These are phyloP conservation scores for Gossypium gossypioides DNA, from an alignment of 441 rosid species.

Conservation along the genomic window DNA sequence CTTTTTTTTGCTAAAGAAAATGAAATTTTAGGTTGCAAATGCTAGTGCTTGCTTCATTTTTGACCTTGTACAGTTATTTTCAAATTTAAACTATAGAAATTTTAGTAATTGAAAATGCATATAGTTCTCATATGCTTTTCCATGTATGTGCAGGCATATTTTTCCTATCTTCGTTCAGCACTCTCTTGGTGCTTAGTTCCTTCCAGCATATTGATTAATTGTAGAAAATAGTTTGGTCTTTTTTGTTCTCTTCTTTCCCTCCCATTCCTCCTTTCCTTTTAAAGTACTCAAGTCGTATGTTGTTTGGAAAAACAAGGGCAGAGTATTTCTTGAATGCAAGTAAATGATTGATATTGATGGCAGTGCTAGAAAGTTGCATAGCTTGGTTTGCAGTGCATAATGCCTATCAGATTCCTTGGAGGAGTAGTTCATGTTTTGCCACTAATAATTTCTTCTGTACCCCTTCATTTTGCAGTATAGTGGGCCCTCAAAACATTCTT, in stretches of 20 bases:
- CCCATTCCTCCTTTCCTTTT: background rate
- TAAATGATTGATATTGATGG: background rate
- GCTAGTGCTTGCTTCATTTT: background rate
- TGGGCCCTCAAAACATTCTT: conserved; percentile 70
- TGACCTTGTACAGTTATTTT: background rate
- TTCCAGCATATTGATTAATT: background rate
- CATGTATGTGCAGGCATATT: background rate
- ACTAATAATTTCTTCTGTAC: conserved; percentile 5
- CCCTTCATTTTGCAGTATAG: conserved; percentile 55
- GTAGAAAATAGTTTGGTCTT: background rate
- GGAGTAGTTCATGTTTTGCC: background rate
- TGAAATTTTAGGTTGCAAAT: background rate
- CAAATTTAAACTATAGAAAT: background rate
- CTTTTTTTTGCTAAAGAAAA: background rate
- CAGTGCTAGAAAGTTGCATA: background rate
- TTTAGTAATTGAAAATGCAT: background rate
- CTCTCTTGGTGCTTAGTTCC: background rate
- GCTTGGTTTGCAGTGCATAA: background rate
- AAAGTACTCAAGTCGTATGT: background rate
- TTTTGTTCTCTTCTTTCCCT: background rate
- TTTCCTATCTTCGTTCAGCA: background rate
- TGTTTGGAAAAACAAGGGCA: background rate
- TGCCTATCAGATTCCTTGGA: background rate
- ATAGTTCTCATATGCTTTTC: background rate
- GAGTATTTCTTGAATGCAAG: background rate